Conservation (phyloP, 148 eudicot genomes). For the Nepenthes mirabilis region DNA sequence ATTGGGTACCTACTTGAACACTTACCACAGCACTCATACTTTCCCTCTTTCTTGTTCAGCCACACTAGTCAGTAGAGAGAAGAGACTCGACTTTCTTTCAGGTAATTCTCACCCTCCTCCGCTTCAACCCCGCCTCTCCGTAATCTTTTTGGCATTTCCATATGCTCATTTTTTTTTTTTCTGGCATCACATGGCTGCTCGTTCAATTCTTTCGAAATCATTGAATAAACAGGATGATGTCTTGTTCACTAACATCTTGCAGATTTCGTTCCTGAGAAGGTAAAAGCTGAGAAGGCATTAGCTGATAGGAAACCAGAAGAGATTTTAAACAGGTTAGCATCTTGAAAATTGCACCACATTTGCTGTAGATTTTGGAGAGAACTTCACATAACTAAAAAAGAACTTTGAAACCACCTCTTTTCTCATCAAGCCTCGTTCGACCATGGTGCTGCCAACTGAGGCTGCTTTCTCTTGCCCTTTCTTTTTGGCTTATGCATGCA, state of each 20-base stretch:
- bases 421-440: too few species aligned
- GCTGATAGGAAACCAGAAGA: conserved; percentile 31
- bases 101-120: conserved; percentile 25
- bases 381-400: too few species aligned
- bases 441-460: too few species aligned
- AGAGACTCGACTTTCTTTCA: conserved; percentile 68
- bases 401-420: too few species aligned
- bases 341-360: not conserved
- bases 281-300: conserved; percentile 68
- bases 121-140: not conserved
- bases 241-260: conserved; percentile 2
- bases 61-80: conserved; percentile 40
- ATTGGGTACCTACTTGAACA: too few species aligned
- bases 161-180: not conserved
- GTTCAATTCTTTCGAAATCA: not conserved
- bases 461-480: too few species aligned
- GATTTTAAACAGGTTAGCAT: conserved; percentile 15
- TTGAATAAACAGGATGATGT: not conserved
- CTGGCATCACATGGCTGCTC: not conserved
- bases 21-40: not conserved
- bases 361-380: too few species aligned
- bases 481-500: too few species aligned
- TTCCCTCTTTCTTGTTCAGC: conserved; percentile 33
- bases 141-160: not conserved
- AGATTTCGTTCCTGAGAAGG: conserved; percentile 89